phyloP scores from a whole-genome alignment of 352 stramenopile genomes.

The Pythium periplocum region DNA sequence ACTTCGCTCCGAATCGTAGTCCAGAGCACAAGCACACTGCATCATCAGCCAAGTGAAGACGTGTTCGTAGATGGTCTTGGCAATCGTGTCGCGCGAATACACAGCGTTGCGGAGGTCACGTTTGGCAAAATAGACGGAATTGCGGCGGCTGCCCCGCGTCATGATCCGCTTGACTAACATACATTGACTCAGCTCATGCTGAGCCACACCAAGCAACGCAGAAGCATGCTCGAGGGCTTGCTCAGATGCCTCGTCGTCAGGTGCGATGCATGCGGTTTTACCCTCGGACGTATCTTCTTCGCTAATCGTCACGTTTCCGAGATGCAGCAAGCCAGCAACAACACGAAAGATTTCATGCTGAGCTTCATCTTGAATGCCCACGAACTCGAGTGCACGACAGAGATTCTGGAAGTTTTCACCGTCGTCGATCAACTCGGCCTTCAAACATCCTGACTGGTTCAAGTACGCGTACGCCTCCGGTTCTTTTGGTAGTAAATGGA shows the following conservation, averaged over 20 bases:
- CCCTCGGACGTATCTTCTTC: conserved; percentile 69
- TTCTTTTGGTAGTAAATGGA: conserved; percentile 50
- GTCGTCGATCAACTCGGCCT: conserved; percentile 69
- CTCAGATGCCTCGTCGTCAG: conserved; percentile 40
- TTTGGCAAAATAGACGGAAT: conserved; percentile 79
- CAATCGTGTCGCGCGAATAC: conserved; percentile 85
- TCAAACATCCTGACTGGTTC: conserved; percentile 73
- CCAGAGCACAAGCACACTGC: conserved; percentile 68
- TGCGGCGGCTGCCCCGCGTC: conserved; percentile 62
- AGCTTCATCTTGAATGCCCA: conserved; percentile 57
- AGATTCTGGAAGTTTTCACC: conserved; percentile 58
- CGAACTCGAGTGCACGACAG: conserved; percentile 58
- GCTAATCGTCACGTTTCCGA: conserved; percentile 74
- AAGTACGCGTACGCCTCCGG: conserved; percentile 64
- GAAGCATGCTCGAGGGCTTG: conserved; percentile 39
- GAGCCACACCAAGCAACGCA: conserved; percentile 60
- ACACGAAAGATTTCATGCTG: conserved; percentile 75
- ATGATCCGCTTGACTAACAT: conserved; percentile 81
- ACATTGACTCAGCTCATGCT: conserved; percentile 57
- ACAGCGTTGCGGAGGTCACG: conserved; percentile 60
- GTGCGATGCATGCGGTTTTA: conserved; percentile 58
- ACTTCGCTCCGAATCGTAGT: conserved; percentile 77
- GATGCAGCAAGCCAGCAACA: conserved; percentile 65
- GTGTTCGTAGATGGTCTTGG: conserved; percentile 87
- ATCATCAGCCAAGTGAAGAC: conserved; percentile 88